These are phyloP conservation scores for Talaromyces marneffei DNA, from an alignment of 2,329 filamentous ascomycete species.

Conservation along the genomic window DNA sequence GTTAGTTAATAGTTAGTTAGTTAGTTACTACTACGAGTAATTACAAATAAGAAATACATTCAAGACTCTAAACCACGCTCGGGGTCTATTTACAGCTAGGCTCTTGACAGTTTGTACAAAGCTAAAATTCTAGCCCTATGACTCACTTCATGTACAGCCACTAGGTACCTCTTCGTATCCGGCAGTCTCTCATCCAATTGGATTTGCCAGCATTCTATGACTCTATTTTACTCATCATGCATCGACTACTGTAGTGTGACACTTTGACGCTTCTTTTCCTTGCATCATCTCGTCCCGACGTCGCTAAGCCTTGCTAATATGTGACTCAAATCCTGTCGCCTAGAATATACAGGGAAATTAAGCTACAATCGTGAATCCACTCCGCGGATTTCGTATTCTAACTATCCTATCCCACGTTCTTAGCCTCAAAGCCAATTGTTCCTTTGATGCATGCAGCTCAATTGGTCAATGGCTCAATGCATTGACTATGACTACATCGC, in stretches of 20 bases:
- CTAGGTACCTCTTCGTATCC: neutral
- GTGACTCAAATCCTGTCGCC: neutral
- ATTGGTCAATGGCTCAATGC: conserved; percentile 4
- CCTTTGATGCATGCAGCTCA: conserved; percentile 1
- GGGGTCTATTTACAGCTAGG: neutral
- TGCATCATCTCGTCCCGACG: neutral
- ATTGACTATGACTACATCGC: neutral
- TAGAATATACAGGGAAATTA: neutral
- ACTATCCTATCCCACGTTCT: too few species aligned
- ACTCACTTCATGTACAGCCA: neutral
- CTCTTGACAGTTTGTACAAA: neutral
- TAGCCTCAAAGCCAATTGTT: conserved; percentile 1
- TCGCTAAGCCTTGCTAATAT: neutral
- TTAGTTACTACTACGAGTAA: too few species aligned
- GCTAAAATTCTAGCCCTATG: neutral
- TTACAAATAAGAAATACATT: neutral
- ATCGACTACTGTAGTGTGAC: too few species aligned
- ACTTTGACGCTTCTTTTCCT: neutral
- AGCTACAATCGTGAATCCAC: neutral
- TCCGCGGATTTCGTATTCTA: too few species aligned
- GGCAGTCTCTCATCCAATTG: neutral
- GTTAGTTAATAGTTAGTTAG: too few species aligned
- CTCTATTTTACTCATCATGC: neutral
- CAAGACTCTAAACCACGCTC: neutral
- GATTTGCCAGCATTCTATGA: neutral